phyloP scores from a whole-genome alignment of 345 rosid genomes.

The Syzygium jambos region DNA sequence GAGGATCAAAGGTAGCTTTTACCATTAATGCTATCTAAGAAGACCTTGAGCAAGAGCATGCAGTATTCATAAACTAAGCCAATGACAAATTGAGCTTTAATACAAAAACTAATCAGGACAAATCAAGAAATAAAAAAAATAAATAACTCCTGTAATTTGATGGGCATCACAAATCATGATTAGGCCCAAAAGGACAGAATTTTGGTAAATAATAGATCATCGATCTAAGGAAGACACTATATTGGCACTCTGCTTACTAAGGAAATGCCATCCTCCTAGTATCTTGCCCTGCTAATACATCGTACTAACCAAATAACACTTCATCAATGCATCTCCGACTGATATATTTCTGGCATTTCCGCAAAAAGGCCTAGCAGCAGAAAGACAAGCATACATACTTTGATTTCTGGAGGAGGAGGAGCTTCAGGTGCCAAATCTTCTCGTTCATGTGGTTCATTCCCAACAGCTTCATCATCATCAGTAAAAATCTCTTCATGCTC shows the following conservation, averaged over 20 bases:
- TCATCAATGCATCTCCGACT: background rate
- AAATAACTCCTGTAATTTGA: background rate
- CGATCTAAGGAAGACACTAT: background rate
- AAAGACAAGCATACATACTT: conserved; percentile 29
- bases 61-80: background rate
- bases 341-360: background rate
- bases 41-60: background rate
- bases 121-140: background rate
- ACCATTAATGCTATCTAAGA: background rate
- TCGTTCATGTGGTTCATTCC: conserved; percentile 83
- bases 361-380: background rate
- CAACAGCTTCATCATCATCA: conserved; percentile 98
- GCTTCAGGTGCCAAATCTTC: conserved; percentile 91
- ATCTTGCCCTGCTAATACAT: background rate
- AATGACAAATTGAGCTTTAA: background rate
- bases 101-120: background rate
- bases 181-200: background rate
- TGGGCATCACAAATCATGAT: background rate
- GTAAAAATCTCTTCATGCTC: conserved; percentile 99
- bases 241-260: background rate
- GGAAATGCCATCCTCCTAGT: background rate
- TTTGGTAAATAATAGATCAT: background rate
- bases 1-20: background rate
- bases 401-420: conserved; percentile 97
- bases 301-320: background rate